phyloP scores from a whole-genome alignment of 176 grass and related monocot genomes.

The Microstegium vimineum region DNA sequence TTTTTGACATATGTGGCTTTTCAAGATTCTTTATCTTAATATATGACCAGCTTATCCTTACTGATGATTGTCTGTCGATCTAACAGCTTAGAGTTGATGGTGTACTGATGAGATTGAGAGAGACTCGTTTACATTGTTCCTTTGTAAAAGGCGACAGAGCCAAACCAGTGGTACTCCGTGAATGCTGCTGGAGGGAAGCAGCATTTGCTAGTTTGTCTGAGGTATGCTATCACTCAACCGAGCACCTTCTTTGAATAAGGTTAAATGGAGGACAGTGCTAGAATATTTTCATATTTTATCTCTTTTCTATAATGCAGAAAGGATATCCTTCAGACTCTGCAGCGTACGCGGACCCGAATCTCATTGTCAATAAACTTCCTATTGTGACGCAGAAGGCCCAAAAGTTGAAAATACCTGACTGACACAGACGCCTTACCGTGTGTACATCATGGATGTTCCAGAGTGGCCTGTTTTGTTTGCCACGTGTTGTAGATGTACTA shows the following conservation, averaged over 20 bases:
- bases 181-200: constrained; percentile 87
- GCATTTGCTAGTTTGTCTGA: constrained; percentile 62
- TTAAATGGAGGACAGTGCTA: not conserved
- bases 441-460: not conserved
- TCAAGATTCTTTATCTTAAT: not conserved
- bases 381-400: constrained; percentile 61
- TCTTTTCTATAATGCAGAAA: constrained; percentile 47
- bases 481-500: constrained; percentile 2
- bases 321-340: constrained; percentile 54
- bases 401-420: constrained; percentile 58
- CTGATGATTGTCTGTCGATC: constrained; percentile 3
- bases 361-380: constrained; percentile 61
- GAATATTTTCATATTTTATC: not conserved
- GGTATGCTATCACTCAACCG: constrained; percentile 37
- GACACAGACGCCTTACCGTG: not conserved
- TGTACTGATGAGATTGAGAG: constrained; percentile 83
- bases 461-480: not conserved
- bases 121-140: constrained; percentile 74
- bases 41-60: not conserved
- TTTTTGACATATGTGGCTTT: not conserved
- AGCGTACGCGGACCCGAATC: constrained; percentile 74
- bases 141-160: constrained; percentile 53
- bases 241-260: not conserved
- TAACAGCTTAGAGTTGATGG: constrained; percentile 88
- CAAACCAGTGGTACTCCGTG: constrained; percentile 60